Evolutionary conservation across 2,329 filamentous ascomycete species (phyloP), one percentile per base, ranked within the genome.

Genomic region (Hypoxylon sp.): DNA sequence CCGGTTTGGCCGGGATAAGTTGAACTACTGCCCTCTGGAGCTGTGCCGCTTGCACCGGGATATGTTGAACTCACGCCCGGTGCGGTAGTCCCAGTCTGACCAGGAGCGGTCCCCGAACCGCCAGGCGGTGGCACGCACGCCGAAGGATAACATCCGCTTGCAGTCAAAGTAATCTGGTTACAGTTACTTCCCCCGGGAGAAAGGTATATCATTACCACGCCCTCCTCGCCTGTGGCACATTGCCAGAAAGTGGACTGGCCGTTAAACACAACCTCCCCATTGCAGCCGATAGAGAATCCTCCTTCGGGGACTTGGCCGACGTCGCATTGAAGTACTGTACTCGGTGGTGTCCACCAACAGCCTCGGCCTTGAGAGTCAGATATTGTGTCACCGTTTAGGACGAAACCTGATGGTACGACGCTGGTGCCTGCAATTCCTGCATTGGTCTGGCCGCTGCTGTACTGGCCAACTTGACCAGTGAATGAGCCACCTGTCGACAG

Each of bases 261-360:
- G 17, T 86, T 79, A 75, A 83, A 86, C 1, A 80, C 79, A 21
- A 91, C 73, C 4, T 77, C 73, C 23, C 88, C 87, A 68, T 84
- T 79, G 23, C 83, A 83, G 52, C 77, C 81, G 60, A 90, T 80
- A 13, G 80, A 79, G 78, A 91, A 91, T 38, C 87, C 88, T 5
- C 79, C 67, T 34, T 80, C 82, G 7, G 86, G 82, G 5, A 67
- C 67, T 19, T 84, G 84, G 51, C 85, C 85, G 11, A 74, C 68
- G 71, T 91, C 89, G 69, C 89, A 90, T 73, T 90, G 88, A 65
- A 88, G 84, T 46, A 89, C 86, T 14, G 82, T 83, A 2, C 86
- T 86, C 0, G 85, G 82, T 25, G 83, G 83, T 80, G 89, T 90
- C 72, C 90, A 79, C 76, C 90, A 87, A 73, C 89, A 91, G 32